Evolutionary conservation across 1,284 basidiomycete species (phyloP).

Genomic region (Rhodotorula sp.): DNA sequence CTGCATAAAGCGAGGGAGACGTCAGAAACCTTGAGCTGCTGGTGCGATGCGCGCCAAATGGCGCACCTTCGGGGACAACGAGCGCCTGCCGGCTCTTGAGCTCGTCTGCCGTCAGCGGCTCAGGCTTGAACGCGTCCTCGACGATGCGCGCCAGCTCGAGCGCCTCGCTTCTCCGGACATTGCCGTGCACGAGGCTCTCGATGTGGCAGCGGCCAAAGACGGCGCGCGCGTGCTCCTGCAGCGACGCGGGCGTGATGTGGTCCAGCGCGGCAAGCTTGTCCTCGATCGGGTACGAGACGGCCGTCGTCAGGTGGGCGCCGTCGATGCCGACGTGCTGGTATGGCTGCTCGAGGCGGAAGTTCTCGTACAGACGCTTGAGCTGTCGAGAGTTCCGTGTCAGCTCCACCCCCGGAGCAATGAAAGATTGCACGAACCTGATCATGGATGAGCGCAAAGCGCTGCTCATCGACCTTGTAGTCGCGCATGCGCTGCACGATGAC

Average conservation of each 20-base stretch:
- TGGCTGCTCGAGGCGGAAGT: slow-evolving; percentile 83
- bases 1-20: not conserved
- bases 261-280: slow-evolving; percentile 79
- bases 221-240: slow-evolving; percentile 65
- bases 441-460: slow-evolving; percentile 78
- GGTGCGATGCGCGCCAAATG: not conserved
- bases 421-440: slow-evolving; percentile 64
- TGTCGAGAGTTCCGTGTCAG: slow-evolving; percentile 45
- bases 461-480: slow-evolving; percentile 66
- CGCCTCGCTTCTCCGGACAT: slow-evolving; percentile 79
- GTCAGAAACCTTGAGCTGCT: not conserved
- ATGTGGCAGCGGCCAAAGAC: slow-evolving; percentile 71
- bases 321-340: slow-evolving; percentile 81
- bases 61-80: slow-evolving; percentile 66
- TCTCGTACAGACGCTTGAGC: slow-evolving; percentile 74
- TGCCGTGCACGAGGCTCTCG: slow-evolving; percentile 80
- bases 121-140: slow-evolving; percentile 67
- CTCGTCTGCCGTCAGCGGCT: slow-evolving; percentile 61
- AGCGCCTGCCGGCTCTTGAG: slow-evolving; percentile 64
- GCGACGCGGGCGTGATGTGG: slow-evolving; percentile 69
- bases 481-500: slow-evolving; percentile 74
- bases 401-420: no score
- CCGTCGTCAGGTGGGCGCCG: slow-evolving; percentile 67
- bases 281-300: slow-evolving; percentile 73
- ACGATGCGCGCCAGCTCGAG: slow-evolving; percentile 69